These are phyloP conservation scores for Hyphodiscus sp. DNA, from an alignment of 2,329 filamentous ascomycete species.

Conservation along the genomic window DNA sequence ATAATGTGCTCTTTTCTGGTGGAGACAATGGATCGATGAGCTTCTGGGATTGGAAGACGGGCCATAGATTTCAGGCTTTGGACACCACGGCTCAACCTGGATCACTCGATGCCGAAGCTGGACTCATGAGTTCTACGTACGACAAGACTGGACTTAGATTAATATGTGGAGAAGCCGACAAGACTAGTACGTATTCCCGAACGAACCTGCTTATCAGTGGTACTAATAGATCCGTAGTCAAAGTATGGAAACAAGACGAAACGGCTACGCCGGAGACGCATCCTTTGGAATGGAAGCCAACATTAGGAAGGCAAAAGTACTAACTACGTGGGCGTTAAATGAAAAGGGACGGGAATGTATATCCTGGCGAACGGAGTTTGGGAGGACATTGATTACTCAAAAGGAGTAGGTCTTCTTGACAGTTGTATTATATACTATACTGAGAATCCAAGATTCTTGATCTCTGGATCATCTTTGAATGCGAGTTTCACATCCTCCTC, in stretches of 20 bases:
- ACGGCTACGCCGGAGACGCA: slow-evolving; percentile 86
- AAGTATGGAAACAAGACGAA: slow-evolving; percentile 95
- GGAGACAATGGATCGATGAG: slow-evolving; percentile 93
- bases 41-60: slow-evolving; percentile 99
- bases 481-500: slow-evolving; percentile 87
- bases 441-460: slow-evolving; percentile 47
- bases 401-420: neutral
- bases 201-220: neutral
- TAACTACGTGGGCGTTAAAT: slow-evolving; percentile 33
- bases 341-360: slow-evolving; percentile 11
- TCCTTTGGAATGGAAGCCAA: slow-evolving; percentile 88
- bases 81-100: slow-evolving; percentile 93
- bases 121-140: slow-evolving; percentile 90
- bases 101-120: slow-evolving; percentile 86
- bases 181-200: slow-evolving; percentile 60
- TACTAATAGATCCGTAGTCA: slow-evolving; percentile 48
- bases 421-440: slow-evolving; percentile 2
- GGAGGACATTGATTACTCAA: neutral
- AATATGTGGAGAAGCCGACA: slow-evolving; percentile 93
- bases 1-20: slow-evolving; percentile 91
- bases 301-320: slow-evolving; percentile 68
- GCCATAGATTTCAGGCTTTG: slow-evolving; percentile 81
- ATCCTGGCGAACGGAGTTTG: slow-evolving; percentile 22
- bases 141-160: slow-evolving; percentile 82
- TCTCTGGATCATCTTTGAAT: slow-evolving; percentile 78